These are phyloP conservation scores for Candida sithepensis DNA, from an alignment of 805 yeast species.

Conservation along the genomic window DNA sequence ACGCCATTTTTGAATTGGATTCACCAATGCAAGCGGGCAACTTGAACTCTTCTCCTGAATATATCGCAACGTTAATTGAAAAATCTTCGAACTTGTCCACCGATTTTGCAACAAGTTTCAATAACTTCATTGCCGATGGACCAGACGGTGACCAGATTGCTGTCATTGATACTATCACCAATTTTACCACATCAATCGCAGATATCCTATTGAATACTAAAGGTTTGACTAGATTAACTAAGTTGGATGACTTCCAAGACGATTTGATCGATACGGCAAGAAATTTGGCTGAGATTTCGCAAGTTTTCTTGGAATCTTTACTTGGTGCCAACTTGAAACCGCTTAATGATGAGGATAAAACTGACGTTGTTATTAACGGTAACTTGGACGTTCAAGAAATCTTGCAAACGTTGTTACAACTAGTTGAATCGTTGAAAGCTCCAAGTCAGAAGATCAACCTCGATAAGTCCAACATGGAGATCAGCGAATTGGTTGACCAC, in stretches of 20 bases:
- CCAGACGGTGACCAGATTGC: constrained; percentile 58
- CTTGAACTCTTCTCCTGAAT: constrained; percentile 68
- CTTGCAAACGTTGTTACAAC: constrained; percentile 53
- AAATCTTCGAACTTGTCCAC: constrained; percentile 67
- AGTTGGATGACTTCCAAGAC: constrained; percentile 51
- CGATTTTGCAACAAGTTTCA: constrained; percentile 76
- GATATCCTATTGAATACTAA: constrained; percentile 66
- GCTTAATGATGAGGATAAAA: constrained; percentile 57
- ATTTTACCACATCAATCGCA: constrained; percentile 56
- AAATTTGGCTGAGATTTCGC: constrained; percentile 56
- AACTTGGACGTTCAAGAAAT: constrained; percentile 71
- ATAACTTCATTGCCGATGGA: constrained; percentile 73
- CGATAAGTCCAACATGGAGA: constrained; percentile 39
- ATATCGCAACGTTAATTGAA: constrained; percentile 64
- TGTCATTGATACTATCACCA: constrained; percentile 59
- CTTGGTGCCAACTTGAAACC: constrained; percentile 49
- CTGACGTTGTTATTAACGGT: constrained; percentile 73
- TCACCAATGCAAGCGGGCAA: constrained; percentile 84
- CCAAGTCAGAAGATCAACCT: constrained; percentile 32
- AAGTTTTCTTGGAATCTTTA: constrained; percentile 57
- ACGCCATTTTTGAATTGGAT: constrained; percentile 61
- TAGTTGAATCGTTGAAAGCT: constrained; percentile 49
- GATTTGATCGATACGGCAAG: constrained; percentile 45
- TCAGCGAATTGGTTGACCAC: constrained; percentile 66
- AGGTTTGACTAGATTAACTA: constrained; percentile 58